A percentile compares a stretch with the other conserved stretches of the same genome.
Evolutionary conservation across 2,329 filamentous ascomycete species (phyloP).

Genomic region (Aspergillus sp.): DNA sequence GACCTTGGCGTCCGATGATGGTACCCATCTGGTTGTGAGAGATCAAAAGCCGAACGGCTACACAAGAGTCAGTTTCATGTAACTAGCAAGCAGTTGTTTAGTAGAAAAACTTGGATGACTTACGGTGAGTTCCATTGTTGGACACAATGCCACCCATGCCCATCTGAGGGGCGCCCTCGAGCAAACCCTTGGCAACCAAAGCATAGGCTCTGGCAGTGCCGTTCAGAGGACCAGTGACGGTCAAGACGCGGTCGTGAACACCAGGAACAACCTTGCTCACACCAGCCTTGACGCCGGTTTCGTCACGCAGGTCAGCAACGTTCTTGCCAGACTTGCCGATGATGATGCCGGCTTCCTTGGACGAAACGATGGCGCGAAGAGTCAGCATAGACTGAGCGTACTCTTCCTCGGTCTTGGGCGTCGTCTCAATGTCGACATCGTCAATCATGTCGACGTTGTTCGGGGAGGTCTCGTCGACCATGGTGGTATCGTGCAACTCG

Average conservation of each 20-base stretch:
- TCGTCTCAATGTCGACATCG: constrained; percentile 68
- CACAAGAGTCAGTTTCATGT: constrained; percentile 20
- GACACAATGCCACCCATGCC: constrained; percentile 91
- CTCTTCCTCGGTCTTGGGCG: constrained; percentile 93
- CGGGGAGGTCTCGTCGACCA: constrained; percentile 63
- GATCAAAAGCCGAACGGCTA: constrained; percentile 95
- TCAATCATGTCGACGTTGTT: constrained; percentile 70
- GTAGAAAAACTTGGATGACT: not conserved
- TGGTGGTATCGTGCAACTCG: constrained; percentile 58
- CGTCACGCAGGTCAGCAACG: constrained; percentile 92
- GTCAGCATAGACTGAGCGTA: constrained; percentile 92
- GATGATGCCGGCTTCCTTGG: constrained; percentile 98
- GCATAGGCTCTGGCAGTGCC: constrained; percentile 90
- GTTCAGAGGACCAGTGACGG: constrained; percentile 86
- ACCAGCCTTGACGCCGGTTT: constrained; percentile 96
- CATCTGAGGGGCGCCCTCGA: constrained; percentile 91
- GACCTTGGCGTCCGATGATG: constrained; percentile 92
- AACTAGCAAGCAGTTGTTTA: not conserved
- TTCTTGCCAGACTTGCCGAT: constrained; percentile 99
- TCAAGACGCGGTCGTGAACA: constrained; percentile 94
- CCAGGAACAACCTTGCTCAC: constrained; percentile 98
- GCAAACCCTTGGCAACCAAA: constrained; percentile 84
- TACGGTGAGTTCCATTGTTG: constrained; percentile 92
- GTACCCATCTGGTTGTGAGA: constrained; percentile 99
- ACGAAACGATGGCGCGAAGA: constrained; percentile 94